These are phyloP conservation scores for Pseudodiploospora longispora DNA, from an alignment of 2,329 filamentous ascomycete species.

Conservation along the genomic window DNA sequence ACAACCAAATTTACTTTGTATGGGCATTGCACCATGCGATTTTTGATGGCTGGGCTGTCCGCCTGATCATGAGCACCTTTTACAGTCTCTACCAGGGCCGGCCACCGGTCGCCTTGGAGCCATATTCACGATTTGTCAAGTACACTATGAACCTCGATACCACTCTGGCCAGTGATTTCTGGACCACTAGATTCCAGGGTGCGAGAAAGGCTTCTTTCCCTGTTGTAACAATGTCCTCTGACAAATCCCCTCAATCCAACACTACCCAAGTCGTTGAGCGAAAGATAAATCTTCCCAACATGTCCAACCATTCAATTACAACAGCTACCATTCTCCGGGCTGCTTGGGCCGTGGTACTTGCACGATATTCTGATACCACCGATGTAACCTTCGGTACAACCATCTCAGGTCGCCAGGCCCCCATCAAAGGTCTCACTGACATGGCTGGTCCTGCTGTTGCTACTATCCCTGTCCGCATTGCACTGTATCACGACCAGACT, in stretches of 20 bases:
- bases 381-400: background rate
- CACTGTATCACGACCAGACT: background rate
- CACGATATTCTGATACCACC: background rate
- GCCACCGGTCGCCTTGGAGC: background rate
- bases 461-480: background rate
- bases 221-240: background rate
- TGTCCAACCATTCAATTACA: slow-evolving; percentile 2
- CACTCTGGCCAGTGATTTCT: background rate
- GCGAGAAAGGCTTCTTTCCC: slow-evolving; percentile 5
- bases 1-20: slow-evolving; percentile 7
- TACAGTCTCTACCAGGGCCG: background rate
- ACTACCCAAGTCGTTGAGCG: no score
- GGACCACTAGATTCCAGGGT: slow-evolving; percentile 6
- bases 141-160: background rate
- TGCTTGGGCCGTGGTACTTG: slow-evolving; percentile 1
- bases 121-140: background rate
- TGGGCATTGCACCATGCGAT: slow-evolving; percentile 18
- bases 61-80: slow-evolving; percentile 8
- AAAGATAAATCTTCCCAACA: background rate
- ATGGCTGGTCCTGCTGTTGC: background rate
- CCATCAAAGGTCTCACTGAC: background rate
- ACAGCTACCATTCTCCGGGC: slow-evolving; percentile 5
- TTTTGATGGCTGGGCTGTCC: slow-evolving; percentile 19
- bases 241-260: background rate
- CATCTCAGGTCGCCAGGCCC: slow-evolving; percentile 8